phyloP scores from a whole-genome alignment of 2,329 filamentous ascomycete genomes.

The Fusarium xyrophilum region DNA sequence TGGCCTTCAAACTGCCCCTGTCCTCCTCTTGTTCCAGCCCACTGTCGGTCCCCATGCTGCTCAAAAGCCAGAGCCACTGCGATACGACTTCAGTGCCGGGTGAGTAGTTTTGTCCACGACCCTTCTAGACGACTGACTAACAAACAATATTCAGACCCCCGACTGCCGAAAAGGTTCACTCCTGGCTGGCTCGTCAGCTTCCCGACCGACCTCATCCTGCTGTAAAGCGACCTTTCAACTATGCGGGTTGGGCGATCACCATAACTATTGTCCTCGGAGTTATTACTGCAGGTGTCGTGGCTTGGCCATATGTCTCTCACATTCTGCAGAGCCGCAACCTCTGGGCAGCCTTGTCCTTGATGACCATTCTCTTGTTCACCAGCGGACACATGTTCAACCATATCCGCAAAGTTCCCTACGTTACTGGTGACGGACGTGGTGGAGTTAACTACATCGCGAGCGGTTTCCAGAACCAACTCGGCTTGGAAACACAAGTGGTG shows the following conservation, averaged over 20 bases:
- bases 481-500: slow-evolving; percentile 93
- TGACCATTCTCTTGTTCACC: slow-evolving; percentile 89
- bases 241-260: slow-evolving; percentile 72
- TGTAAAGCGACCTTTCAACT: slow-evolving; percentile 89
- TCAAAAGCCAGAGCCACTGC: slow-evolving; percentile 69
- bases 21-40: slow-evolving; percentile 86
- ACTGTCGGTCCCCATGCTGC: slow-evolving; percentile 82
- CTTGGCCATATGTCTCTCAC: slow-evolving; percentile 80
- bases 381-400: slow-evolving; percentile 99
- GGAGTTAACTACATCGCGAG: slow-evolving; percentile 88
- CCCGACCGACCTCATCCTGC: slow-evolving; percentile 78
- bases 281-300: slow-evolving; percentile 72
- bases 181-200: slow-evolving; percentile 80
- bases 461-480: slow-evolving; percentile 93
- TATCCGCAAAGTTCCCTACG: slow-evolving; percentile 94
- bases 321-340: slow-evolving; percentile 88
- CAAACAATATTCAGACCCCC: slow-evolving; percentile 61
- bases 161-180: slow-evolving; percentile 77
- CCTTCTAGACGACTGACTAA: background rate
- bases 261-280: slow-evolving; percentile 73
- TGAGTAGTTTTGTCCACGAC: slow-evolving; percentile 51
- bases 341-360: slow-evolving; percentile 89
- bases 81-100: slow-evolving; percentile 87
- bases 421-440: slow-evolving; percentile 81
- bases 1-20: slow-evolving; percentile 90